These are phyloP conservation scores for Penicillium desertorum DNA, from an alignment of 495 filamentous ascomycete genomes.

Conservation along the genomic window DNA sequence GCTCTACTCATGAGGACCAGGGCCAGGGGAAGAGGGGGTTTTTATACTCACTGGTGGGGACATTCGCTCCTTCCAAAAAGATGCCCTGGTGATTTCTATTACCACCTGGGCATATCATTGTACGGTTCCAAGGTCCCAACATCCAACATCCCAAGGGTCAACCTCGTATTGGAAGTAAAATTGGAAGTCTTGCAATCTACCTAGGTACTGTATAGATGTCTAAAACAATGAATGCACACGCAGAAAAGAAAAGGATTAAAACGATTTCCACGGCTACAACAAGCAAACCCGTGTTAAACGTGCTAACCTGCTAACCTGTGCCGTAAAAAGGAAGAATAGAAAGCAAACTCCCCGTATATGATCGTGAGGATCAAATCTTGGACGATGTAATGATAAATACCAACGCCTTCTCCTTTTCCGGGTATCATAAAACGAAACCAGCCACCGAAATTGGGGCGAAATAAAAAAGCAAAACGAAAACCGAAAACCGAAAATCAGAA, in stretches of 20 bases:
- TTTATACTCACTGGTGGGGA: no score
- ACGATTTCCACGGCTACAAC: neutral
- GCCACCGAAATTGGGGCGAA: neutral
- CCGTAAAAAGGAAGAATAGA: neutral
- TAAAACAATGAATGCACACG: neutral
- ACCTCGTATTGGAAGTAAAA: neutral
- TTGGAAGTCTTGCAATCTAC: neutral
- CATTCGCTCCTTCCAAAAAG: no score
- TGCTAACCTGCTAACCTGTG: neutral
- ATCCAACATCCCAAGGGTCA: no score
- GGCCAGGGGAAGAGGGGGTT: no score
- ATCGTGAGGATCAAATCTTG: conserved; percentile 2
- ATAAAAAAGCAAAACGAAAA: neutral
- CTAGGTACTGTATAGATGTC: neutral
- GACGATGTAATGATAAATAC: neutral
- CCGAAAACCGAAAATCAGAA: neutral
- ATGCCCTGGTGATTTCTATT: no score
- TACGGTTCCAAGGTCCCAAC: no score
- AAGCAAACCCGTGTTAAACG: neutral
- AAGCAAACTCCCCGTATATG: neutral
- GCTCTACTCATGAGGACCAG: no score
- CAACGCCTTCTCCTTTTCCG: conserved; percentile 11
- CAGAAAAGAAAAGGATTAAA: neutral
- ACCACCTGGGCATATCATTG: no score
- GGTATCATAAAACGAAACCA: conserved; percentile 13